Evolutionary conservation across 2,329 filamentous ascomycete species (phyloP).

Genomic region (Colletotrichum eleusines): DNA sequence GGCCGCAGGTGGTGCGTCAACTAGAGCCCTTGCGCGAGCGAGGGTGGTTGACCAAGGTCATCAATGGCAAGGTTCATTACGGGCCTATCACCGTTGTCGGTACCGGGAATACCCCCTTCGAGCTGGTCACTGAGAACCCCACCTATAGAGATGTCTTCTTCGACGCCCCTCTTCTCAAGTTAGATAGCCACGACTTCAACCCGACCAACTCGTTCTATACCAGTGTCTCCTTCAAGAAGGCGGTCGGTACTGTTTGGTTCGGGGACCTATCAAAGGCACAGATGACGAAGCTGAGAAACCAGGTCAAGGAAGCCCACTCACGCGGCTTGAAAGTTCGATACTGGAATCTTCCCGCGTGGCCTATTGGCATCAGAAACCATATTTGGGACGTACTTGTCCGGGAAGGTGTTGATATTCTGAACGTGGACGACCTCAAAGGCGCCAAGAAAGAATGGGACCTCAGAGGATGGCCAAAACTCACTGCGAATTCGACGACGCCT

Average conservation of each 20-base stretch:
- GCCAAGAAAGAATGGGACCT: slow-evolving; percentile 55
- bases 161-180: slow-evolving; percentile 70
- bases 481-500: slow-evolving; percentile 12
- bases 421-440: slow-evolving; percentile 69
- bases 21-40: slow-evolving; percentile 69
- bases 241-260: slow-evolving; percentile 65
- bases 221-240: slow-evolving; percentile 65
- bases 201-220: slow-evolving; percentile 75
- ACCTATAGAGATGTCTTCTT: slow-evolving; percentile 73
- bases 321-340: slow-evolving; percentile 69
- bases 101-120: slow-evolving; percentile 73
- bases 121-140: slow-evolving; percentile 63
- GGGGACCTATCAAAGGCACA: slow-evolving; percentile 59
- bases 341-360: slow-evolving; percentile 72
- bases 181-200: slow-evolving; percentile 56
- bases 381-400: slow-evolving; percentile 67
- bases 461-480: slow-evolving; percentile 33
- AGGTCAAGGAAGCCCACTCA: slow-evolving; percentile 63
- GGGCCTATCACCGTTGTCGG: slow-evolving; percentile 77
- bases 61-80: slow-evolving; percentile 61
- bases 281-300: slow-evolving; percentile 56
- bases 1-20: slow-evolving; percentile 64
- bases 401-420: slow-evolving; percentile 72
- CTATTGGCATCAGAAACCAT: slow-evolving; percentile 63
- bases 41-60: slow-evolving; percentile 68